Evolutionary conservation across 1,139 yeast genomes (phyloP), one percentile per base, ranked within the genome.

Genomic region (Saccharomycopsis crataegensis): DNA sequence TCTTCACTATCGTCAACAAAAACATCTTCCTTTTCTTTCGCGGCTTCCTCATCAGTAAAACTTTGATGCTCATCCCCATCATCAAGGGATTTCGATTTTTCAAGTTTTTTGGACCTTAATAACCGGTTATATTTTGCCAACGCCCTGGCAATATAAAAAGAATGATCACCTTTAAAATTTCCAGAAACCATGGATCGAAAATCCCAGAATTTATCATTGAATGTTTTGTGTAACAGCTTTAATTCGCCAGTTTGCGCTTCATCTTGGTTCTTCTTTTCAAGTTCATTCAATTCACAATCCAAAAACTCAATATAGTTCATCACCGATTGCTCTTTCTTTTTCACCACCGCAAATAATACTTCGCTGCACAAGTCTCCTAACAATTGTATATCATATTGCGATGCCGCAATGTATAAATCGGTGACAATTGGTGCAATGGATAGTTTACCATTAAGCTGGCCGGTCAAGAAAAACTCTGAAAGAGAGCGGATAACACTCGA

Each of bases 401-500:
- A 82, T 1, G 89, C 77, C 60, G 83, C 73, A 34, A 80, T 67
- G 60, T 85, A 71, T 52, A 82, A 74, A 59, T 85, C 90, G 54
- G 83, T 71, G 8, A 54, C 43, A 12, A 49, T 47, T 6, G 54
- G 48, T 8, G 41, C 41, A 0, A 86, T 77, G 0, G 86, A 82
- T 0, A 91, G 91, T 61, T 79, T 82, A 56, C 83, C 80, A 38
- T 88, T 89, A 38, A 86, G 78, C 66, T 85, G 90, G 1, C 93
- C 94, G 7, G 91, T 85, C 62, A 83, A 84, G 57, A 86, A 72
- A 65, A 80, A 86, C 62, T 86, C 93, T 46, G 85, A 73, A 60
- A 85, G 78, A 1, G 88, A 89, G 55, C 74, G 75, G 9, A 85
- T 78, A 0, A 88, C 77, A 1, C 70, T 65, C 0, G 84, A 79